Base-by-base conservation (phyloP, 331 rosid genomes). In the Prunus yedoensis region DNA sequence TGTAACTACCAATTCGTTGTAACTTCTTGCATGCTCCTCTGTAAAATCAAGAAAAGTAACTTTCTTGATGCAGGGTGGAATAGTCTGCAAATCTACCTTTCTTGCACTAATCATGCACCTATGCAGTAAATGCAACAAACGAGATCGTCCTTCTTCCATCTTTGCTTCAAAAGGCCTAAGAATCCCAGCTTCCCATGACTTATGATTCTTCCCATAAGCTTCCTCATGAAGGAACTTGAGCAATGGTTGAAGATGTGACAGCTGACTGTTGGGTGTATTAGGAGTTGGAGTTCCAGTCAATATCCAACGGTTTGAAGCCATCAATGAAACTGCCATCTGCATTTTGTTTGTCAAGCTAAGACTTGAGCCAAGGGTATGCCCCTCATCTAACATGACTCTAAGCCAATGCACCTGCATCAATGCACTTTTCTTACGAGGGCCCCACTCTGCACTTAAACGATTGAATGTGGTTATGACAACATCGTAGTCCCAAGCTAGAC, bases 221-320 rank as follows among this genome's bases (percentile, higher is more conserved):
- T 92, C 97, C 85, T 95, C 99, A 45, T 88, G 97, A 83, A 95
- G 97, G 80, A 95, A 95, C 88, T 87, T 90, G 60, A 95, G 91
- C 91, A 95, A 85, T 10, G 97, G 96, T 66, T 95, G 99, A 71
- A 95, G 95, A 83, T 95, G 97, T 56, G 94, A 84, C 49, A 95
- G 85, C 81, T 95, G 99, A 85, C 94, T 95, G 80, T 87, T 95
- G 73, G 97, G 99, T 59, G 97, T 90, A 86, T 90, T 92, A 64
- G 99, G 99, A 46, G 99, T 95, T 45, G 99, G 99, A 53, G 99
- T 95, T 82, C 99, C 99, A 20, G 99, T 90, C 76, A 95, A 85
- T 83, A 95, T 90, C 99, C 99, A 95, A 68, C 97, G 96, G 83
- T 88, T 95, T 66, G 97, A 84, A 79, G 99, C 92, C 62, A 80